phyloP scores from a whole-genome alignment of 805 yeast genomes.

The Lachancea mirantina region DNA sequence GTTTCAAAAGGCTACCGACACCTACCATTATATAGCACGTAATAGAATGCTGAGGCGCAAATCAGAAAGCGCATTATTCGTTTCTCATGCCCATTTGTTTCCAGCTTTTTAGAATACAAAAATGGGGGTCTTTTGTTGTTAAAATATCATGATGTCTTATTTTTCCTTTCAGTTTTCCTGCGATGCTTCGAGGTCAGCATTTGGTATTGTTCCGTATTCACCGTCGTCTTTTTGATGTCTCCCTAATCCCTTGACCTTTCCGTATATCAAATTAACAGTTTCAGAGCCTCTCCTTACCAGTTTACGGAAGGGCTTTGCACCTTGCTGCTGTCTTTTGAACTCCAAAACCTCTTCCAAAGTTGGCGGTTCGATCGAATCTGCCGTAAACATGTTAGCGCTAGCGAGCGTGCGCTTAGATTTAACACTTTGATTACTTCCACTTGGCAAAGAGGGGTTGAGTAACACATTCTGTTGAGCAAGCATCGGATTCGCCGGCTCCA shows the following conservation, averaged over 20 bases:
- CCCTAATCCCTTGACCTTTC: constrained; percentile 14
- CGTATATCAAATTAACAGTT: constrained; percentile 31
- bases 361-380: constrained; percentile 33
- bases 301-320: constrained; percentile 17
- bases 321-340: constrained; percentile 27
- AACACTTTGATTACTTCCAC: constrained; percentile 14
- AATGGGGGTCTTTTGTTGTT: too few relatives aligned
- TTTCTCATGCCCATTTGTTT: too few relatives aligned
- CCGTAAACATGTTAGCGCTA: constrained; percentile 11
- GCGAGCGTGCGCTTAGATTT: constrained; percentile 11
- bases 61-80: too few relatives aligned
- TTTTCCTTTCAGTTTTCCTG: too few relatives aligned
- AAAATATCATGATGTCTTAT: too few relatives aligned
- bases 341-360: constrained; percentile 32
- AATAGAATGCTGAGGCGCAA: neutral
- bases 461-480: constrained; percentile 5
- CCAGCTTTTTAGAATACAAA: too few relatives aligned
- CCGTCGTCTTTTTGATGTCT: constrained; percentile 7
- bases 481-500: constrained; percentile 24
- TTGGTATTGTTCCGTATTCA: constrained; percentile 15
- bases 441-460: constrained; percentile 1
- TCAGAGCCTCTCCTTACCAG: constrained; percentile 36
- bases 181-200: constrained; percentile 1
- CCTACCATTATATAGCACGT: constrained; percentile 32
- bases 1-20: constrained; percentile 66